Conservation (phyloP, 768 basidiomycete genomes). For the Russula emetica region DNA sequence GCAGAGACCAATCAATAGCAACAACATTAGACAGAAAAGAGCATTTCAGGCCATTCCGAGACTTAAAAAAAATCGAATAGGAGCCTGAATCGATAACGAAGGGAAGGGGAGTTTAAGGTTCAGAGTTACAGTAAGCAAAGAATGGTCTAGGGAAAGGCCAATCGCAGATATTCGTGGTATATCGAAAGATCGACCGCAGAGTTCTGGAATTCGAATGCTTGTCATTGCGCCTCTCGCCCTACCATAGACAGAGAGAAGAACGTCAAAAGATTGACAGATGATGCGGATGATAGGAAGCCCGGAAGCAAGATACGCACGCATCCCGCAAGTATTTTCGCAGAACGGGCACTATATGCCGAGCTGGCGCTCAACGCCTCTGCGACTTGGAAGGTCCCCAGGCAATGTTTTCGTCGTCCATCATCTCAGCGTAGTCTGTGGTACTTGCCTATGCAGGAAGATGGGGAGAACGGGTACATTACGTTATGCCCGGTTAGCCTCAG, state of each 20-base stretch:
- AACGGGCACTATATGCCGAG: conserved; percentile 6
- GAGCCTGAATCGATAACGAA: not conserved
- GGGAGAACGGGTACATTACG: not conserved
- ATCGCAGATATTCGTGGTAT: not conserved
- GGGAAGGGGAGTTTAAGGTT: not conserved
- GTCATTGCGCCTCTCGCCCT: not conserved
- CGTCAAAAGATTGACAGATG: not conserved
- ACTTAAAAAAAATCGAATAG: not conserved
- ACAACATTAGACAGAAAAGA: not conserved
- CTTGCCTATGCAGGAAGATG: not conserved
- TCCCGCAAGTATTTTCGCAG: not conserved
- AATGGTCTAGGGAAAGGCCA: not conserved
- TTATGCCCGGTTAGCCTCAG: not conserved
- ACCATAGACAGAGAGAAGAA: not conserved
- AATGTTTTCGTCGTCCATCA: conserved; percentile 35
- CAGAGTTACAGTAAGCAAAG: not conserved
- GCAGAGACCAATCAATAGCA: not conserved
- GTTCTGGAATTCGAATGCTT: not conserved
- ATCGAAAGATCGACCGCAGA: not conserved
- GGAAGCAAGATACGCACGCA: not conserved
- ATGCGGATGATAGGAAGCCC: not conserved
- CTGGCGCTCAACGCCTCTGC: conserved; percentile 11
- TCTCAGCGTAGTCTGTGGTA: conserved; percentile 8
- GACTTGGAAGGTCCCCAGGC: conserved; percentile 32
- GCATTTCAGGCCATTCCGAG: not conserved